Percentiles rank a stretch among this genome's conserved stretches.
phyloP scores from a whole-genome alignment of 1,139 yeast genomes.

The Blastobotrys capitulatus region DNA sequence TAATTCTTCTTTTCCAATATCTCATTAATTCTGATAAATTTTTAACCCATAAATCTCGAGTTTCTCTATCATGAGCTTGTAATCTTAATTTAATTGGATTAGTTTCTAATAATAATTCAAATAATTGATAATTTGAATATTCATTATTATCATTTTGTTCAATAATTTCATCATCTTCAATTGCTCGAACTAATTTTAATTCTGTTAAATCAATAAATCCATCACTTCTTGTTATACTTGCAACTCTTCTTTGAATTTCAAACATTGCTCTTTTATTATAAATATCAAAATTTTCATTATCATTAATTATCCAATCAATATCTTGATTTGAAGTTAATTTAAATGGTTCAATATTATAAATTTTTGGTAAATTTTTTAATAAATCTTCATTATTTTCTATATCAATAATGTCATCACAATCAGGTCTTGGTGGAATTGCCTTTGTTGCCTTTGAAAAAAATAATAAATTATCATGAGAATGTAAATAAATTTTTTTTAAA shows the following conservation, averaged over 20 bases:
- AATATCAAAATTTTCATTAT: slow-evolving; percentile 40
- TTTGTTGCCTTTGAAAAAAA: slow-evolving; percentile 51
- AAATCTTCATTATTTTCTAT: slow-evolving; percentile 21
- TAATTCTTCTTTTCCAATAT: slow-evolving; percentile 56
- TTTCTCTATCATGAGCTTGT: slow-evolving; percentile 45
- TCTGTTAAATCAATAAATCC: slow-evolving; percentile 57
- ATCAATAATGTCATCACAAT: not conserved
- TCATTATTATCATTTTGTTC: slow-evolving; percentile 30
- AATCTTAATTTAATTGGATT: slow-evolving; percentile 45
- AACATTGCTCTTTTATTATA: slow-evolving; percentile 52
- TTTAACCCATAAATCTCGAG: slow-evolving; percentile 63
- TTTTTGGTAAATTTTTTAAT: slow-evolving; percentile 31
- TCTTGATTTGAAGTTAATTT: slow-evolving; percentile 40
- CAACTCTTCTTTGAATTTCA: slow-evolving; percentile 59
- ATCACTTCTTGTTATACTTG: slow-evolving; percentile 51
- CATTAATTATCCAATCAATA: slow-evolving; percentile 52
- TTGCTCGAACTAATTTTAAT: slow-evolving; percentile 28
- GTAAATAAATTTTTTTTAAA: slow-evolving; percentile 56
- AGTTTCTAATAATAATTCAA: slow-evolving; percentile 47
- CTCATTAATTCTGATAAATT: slow-evolving; percentile 41
- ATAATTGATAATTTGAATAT: slow-evolving; percentile 36
- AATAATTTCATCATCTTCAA: not conserved
- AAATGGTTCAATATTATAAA: slow-evolving; percentile 49
- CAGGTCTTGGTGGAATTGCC: slow-evolving; percentile 59
- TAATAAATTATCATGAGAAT: slow-evolving; percentile 54